Base-by-base conservation (phyloP, 306 rosid species). In the Vigna nakashimae region DNA sequence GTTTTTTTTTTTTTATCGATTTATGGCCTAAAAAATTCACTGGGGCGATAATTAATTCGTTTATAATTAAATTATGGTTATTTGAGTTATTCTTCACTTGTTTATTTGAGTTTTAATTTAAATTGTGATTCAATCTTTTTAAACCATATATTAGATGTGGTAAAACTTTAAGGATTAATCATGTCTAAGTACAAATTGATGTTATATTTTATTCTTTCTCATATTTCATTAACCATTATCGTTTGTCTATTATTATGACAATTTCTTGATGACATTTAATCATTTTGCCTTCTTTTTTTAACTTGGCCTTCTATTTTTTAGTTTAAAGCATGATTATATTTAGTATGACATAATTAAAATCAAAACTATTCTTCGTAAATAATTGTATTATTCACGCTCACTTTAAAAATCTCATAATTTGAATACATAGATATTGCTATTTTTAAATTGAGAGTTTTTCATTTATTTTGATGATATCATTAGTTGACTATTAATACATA, bases 211-310 rank as follows among this genome's bases (percentile, higher is more conserved):
- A 36, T 36, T 36, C 0, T 6, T 7, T 63, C 34, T 34, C 26
- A 1, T 34, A 63, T 63, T 15, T 3, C 14, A 16, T 32, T 9
- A 64, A 64, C 26, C 49, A 64, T 64, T 64, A 64, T 64, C 7
- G 20, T 36, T 34, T n/a, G 26, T n/a, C 14, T 64, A 36, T 63
- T 16, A 36, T 36, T 36, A 64, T 36, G 69, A 64, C 49, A 64
- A 64, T 34, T 36, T 28, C 10, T 64, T n/a, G 69, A 64, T 36
- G 1, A 64, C 69, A 36, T 64, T 36, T 64, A 34, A 62, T 62
- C 68, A 34, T 30, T 7, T 34, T 32, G 6, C 14, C 46, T 32
- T 62, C 24, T 7, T 12, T 34, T 62, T 32, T 62, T 59, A 22
- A 36, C 2, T 60, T 57, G 38, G 36, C 45, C 42, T 60, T 14